Evolutionary conservation across 805 yeast genomes (phyloP), one percentile per base, ranked within the genome.

Genomic region (Pichia insulana): DNA sequence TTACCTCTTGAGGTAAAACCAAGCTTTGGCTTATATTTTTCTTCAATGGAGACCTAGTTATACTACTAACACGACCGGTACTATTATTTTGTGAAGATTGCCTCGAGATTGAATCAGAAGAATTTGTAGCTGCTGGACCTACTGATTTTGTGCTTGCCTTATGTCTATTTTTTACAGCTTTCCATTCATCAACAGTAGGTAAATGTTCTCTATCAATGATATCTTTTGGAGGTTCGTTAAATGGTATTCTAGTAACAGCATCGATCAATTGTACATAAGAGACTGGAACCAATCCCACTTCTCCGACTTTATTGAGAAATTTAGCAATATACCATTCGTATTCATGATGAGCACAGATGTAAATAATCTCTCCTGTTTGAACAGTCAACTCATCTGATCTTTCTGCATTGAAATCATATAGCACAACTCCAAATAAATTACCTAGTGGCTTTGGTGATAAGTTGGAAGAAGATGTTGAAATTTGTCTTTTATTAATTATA

Each of bases 241-340:
- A 83, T 68, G 42, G 82, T 69, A 52, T 70, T 66, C 42, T 82
- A 76, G 85, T 70, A 19, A 78, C 68, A 45, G 88, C 72, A 60
- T 92, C 95, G 33, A 90, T 77, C 30, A 90, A 73, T 56, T 87
- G 85, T 19, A 92, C 92, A 55, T 84, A 92, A 16, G 85, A 76
- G 5, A 86, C 89, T 0, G 99, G 98, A 7, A 92, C 94, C 36
- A 92, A 70, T 1, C 99, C 98, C 0, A 97, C 97, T 1, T 97
- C 98, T 20, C 98, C 97, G 31, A 92, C 68, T 42, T 97, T 70
- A 46, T 90, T 94, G 34, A 92, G 84, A 12, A 96, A 96, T 60
- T 92, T 92, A 5, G 97, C 97, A 46, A 92, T 92, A 54, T 88
- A 89, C 99, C 99, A 92, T 64, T 94, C 99, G 50, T 71, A 83